phyloP scores from a whole-genome alignment of 1,139 yeast genomes.

The Suhomyces ambrosiae region DNA sequence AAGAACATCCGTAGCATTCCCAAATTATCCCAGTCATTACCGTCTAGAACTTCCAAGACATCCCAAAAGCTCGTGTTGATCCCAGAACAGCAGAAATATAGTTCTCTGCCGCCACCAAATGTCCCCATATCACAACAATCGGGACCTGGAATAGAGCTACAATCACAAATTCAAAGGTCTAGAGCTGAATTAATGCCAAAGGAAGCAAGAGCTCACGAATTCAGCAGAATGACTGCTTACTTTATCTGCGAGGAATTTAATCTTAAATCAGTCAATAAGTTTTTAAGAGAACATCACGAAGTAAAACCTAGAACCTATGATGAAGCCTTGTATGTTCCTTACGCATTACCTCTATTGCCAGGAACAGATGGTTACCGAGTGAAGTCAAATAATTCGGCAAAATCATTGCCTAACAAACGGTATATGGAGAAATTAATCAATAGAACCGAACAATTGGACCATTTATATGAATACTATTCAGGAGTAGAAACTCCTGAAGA shows the following conservation, averaged over 20 bases:
- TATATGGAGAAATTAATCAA: conserved; percentile 78
- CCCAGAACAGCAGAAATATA: conserved; percentile 58
- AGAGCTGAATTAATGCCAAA: conserved; percentile 72
- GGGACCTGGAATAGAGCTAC: conserved; percentile 23
- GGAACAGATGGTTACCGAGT: conserved; percentile 86
- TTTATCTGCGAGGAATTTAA: conserved; percentile 82
- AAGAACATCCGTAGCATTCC: conserved; percentile 48
- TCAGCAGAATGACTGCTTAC: conserved; percentile 88
- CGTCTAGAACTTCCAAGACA: conserved; percentile 83
- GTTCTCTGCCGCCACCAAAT: conserved; percentile 15
- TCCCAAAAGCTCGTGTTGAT: conserved; percentile 84
- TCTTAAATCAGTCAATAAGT: conserved; percentile 62
- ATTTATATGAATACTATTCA: conserved; percentile 86
- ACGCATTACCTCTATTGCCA: conserved; percentile 81
- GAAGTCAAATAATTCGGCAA: conserved; percentile 73
- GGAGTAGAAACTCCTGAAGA: conserved; percentile 75
- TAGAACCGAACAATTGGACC: conserved; percentile 81
- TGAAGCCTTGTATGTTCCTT: conserved; percentile 89
- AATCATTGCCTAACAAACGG: conserved; percentile 60
- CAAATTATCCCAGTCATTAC: conserved; percentile 66
- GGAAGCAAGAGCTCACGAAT: conserved; percentile 66
- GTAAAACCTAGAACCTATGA: conserved; percentile 87
- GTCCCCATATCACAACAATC: conserved; percentile 16
- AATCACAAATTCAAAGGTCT: conserved; percentile 48
- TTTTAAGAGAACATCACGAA: conserved; percentile 68